A percentile compares a stretch with the other conserved stretches of the same genome.
Conservation (phyloP, 768 basidiomycete species). For the Hericium erinaceus region DNA sequence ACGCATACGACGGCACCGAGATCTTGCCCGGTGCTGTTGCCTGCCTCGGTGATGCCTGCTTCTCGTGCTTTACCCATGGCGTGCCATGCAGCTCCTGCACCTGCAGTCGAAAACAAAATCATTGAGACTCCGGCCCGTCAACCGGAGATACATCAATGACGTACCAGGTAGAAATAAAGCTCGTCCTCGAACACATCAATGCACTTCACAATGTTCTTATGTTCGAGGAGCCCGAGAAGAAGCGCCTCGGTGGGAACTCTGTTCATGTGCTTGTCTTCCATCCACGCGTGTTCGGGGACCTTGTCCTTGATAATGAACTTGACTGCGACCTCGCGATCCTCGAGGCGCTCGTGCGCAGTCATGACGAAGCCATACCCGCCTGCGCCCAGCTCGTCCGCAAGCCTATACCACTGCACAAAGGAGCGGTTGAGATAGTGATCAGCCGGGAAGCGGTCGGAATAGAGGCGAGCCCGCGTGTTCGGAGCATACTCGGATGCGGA, state of each 20-base stretch:
- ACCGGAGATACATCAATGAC: constrained; percentile 17
- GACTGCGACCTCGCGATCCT: constrained; percentile 72
- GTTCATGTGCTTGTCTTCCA: constrained; percentile 50
- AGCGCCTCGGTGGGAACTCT: constrained; percentile 76
- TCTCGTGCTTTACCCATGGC: constrained; percentile 54
- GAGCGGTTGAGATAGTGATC: constrained; percentile 50
- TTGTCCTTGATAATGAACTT: constrained; percentile 88
- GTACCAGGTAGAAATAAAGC: constrained; percentile 79
- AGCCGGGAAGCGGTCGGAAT: constrained; percentile 47
- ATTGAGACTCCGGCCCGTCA: no score
- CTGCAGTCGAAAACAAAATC: constrained; percentile 28
- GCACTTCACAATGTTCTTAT: constrained; percentile 77
- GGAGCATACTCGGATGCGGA: constrained; percentile 4
- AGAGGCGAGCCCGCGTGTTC: constrained; percentile 19
- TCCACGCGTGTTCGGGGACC: constrained; percentile 51
- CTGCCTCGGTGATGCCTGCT: neutral
- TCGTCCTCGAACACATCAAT: constrained; percentile 79
- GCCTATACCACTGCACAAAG: constrained; percentile 51
- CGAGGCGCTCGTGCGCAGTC: constrained; percentile 58
- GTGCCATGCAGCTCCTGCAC: constrained; percentile 90
- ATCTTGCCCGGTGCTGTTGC: neutral
- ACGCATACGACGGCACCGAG: constrained; percentile 3
- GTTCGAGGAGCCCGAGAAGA: constrained; percentile 62
- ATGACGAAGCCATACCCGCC: constrained; percentile 96
- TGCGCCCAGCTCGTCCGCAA: constrained; percentile 74